Percentiles rank a stretch among this genome's conserved stretches.
phyloP scores from a whole-genome alignment of 345 rosid species.

The Brassica napus region DNA sequence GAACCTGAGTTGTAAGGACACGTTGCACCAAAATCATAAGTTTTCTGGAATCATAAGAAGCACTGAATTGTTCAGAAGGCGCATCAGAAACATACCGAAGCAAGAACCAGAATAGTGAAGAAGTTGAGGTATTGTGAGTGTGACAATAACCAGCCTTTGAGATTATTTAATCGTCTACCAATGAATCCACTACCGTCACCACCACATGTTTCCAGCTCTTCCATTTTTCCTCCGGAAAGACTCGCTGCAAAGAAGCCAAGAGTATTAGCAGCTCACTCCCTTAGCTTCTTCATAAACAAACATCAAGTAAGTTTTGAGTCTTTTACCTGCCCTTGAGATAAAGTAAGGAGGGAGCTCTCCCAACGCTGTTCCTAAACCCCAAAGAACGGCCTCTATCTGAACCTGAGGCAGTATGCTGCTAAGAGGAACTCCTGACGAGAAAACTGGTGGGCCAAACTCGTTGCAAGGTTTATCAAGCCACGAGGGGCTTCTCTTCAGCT shows the following conservation, averaged over 20 bases:
- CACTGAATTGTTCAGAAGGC: neutral
- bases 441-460: constrained; percentile 79
- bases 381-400: constrained; percentile 79
- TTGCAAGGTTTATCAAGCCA: constrained; percentile 88
- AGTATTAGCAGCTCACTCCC: neutral
- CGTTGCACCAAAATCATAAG: neutral
- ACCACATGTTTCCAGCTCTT: constrained; percentile 62
- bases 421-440: constrained; percentile 68
- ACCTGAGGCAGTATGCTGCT: constrained; percentile 88
- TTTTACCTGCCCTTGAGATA: constrained; percentile 86
- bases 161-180: constrained; percentile 45
- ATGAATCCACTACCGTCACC: constrained; percentile 56
- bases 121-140: constrained; percentile 83
- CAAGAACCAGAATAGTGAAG: constrained; percentile 80
- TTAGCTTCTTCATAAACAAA: neutral
- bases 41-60: neutral
- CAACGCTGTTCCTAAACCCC: constrained; percentile 97
- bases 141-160: constrained; percentile 67
- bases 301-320: neutral
- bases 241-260: constrained; percentile 53
- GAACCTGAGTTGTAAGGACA: constrained; percentile 57
- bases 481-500: constrained; percentile 72
- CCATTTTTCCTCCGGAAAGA: constrained; percentile 71
- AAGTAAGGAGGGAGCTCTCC: constrained; percentile 99
- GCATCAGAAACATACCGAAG: constrained; percentile 58